phyloP scores from a whole-genome alignment of 2,329 filamentous ascomycete species.

The Exophiala lecanii-corni region DNA sequence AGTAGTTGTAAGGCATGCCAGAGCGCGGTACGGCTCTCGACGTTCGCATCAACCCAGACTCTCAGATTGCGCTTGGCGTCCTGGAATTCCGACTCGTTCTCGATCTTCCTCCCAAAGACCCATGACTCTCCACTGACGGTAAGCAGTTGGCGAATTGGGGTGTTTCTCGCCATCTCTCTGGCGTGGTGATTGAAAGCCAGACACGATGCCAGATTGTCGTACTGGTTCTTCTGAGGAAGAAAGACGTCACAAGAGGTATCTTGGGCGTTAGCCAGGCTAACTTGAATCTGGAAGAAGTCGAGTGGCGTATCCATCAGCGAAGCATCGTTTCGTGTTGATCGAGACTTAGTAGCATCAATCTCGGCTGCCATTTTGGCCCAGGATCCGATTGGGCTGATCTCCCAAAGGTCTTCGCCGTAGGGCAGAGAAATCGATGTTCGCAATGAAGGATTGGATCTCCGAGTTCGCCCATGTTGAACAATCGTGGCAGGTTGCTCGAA shows the following conservation, averaged over 20 bases:
- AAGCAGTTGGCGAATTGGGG: conserved; percentile 31
- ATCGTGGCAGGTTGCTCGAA: conserved; percentile 32
- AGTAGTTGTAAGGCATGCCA: conserved; percentile 32
- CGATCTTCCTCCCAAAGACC: conserved; percentile 34
- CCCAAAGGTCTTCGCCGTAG: conserved; percentile 32
- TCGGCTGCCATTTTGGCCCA: conserved; percentile 28
- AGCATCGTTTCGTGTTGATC: conserved; percentile 1
- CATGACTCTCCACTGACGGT: conserved; percentile 35
- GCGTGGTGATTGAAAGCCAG: conserved; percentile 31
- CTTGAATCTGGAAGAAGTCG: conserved; percentile 23
- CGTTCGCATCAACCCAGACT: conserved; percentile 29
- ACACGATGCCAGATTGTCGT: conserved; percentile 9
- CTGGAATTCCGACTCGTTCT: conserved; percentile 31
- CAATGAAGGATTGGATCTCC: conserved; percentile 8
- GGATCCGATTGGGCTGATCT: conserved; percentile 27
- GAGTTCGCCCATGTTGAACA: conserved; percentile 25
- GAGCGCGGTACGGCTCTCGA: conserved; percentile 28
- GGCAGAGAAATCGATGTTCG: conserved; percentile 29
- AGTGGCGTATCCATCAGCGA: conserved; percentile 1
- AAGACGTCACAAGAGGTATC: conserved; percentile 6
- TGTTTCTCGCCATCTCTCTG: conserved; percentile 29
- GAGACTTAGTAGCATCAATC: conserved; percentile 5
- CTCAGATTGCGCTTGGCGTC: conserved; percentile 29
- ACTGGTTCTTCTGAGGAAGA: conserved; percentile 7
- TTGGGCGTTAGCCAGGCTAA: conserved; percentile 17